Conservation (phyloP, 768 basidiomycete species). For the Tephrocybe sp. region DNA sequence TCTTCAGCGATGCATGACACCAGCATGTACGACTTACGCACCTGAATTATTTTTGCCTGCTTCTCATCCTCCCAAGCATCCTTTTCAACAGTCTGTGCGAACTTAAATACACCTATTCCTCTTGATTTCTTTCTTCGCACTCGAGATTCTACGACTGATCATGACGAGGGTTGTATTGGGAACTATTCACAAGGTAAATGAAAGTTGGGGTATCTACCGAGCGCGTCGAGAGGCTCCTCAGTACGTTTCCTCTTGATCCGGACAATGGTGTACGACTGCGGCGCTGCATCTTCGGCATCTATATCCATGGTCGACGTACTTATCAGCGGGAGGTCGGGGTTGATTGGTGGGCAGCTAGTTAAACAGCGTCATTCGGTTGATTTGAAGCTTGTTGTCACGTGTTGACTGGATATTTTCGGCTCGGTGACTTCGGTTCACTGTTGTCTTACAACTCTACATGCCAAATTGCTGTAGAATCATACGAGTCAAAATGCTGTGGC, state of each 20-base stretch:
- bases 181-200: constrained; percentile 10
- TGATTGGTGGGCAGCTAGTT: no score
- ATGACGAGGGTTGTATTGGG: constrained; percentile 13
- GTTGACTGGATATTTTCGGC: background rate
- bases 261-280: constrained; percentile 64
- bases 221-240: constrained; percentile 80
- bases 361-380: background rate
- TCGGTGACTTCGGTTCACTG: no score
- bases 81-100: constrained; percentile 76
- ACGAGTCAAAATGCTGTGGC: background rate
- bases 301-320: constrained; percentile 28
- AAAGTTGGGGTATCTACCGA: constrained; percentile 47
- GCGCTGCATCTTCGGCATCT: constrained; percentile 22
- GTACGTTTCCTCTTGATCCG: constrained; percentile 83
- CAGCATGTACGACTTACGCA: constrained; percentile 25
- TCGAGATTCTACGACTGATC: constrained; percentile 51
- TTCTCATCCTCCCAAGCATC: constrained; percentile 65
- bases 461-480: no score
- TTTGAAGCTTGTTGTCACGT: background rate
- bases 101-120: constrained; percentile 68
- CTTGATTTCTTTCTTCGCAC: constrained; percentile 63
- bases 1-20: background rate
- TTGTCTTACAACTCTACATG: no score
- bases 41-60: constrained; percentile 62
- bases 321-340: no score